Evolutionary conservation across 2,329 filamentous ascomycete genomes (phyloP).

Genomic region (Rasamsonia emersonii): DNA sequence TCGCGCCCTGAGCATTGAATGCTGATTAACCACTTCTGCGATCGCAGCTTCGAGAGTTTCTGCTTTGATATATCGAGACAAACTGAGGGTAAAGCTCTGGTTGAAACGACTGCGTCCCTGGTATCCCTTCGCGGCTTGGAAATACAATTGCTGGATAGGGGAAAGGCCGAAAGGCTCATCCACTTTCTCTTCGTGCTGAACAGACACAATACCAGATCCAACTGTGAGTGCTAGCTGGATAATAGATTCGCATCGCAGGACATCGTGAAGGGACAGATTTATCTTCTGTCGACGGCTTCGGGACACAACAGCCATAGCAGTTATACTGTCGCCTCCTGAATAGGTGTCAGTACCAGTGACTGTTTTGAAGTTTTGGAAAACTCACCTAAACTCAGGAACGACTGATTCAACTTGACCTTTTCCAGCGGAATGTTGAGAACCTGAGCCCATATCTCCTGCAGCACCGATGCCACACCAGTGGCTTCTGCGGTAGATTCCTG

Average conservation of each 20-base stretch:
- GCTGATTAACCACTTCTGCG: conserved; percentile 21
- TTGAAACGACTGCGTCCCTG: conserved; percentile 22
- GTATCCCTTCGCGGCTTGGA: conserved; percentile 15
- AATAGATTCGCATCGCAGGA: conserved; percentile 26
- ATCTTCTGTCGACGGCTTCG: conserved; percentile 28
- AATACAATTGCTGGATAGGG: conserved; percentile 27
- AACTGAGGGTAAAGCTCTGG: conserved; percentile 25
- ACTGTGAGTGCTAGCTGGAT: conserved; percentile 21
- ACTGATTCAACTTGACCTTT: conserved; percentile 25
- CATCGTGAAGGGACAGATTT: conserved; percentile 23
- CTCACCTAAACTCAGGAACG: conserved; percentile 30
- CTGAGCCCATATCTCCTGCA: conserved; percentile 26
- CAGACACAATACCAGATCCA: conserved; percentile 10
- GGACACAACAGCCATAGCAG: conserved; percentile 30
- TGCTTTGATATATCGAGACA: conserved; percentile 17
- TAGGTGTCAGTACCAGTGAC: conserved; percentile 1
- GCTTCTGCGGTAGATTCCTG: conserved; percentile 12
- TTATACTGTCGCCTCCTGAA: conserved; percentile 31
- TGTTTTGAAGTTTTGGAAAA: conserved; percentile 7
- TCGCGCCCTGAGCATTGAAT: conserved; percentile 27
- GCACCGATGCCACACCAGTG: conserved; percentile 11
- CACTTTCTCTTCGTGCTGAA: conserved; percentile 17
- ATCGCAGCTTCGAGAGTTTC: conserved; percentile 19
- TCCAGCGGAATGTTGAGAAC: conserved; percentile 26
- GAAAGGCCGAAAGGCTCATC: conserved; percentile 23